These are phyloP conservation scores for Claviceps capensis DNA, from an alignment of 2,329 filamentous ascomycete species.

Conservation along the genomic window DNA sequence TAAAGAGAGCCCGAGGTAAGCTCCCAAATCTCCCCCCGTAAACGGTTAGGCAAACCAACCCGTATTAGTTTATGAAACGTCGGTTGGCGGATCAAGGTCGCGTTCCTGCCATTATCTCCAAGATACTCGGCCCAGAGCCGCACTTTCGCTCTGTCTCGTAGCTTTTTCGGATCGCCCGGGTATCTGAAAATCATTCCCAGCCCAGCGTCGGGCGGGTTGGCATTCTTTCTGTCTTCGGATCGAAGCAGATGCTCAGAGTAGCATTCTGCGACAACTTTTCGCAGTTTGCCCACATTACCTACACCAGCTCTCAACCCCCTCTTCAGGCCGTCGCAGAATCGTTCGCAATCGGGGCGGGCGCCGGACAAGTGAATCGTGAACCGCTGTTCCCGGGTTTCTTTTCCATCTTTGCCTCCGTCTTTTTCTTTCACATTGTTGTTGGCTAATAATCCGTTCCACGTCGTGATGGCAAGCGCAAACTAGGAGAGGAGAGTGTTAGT, in stretches of 20 bases:
- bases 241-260: constrained; percentile 78
- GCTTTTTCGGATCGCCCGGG: constrained; percentile 84
- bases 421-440: constrained; percentile 41
- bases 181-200: constrained; percentile 88
- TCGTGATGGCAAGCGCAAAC: constrained; percentile 89
- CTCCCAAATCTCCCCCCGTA: constrained; percentile 94
- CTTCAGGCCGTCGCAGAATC: constrained; percentile 93
- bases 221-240: constrained; percentile 46
- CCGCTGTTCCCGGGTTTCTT: constrained; percentile 52
- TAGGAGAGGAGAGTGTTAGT: constrained; percentile 14
- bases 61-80: constrained; percentile 97
- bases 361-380: constrained; percentile 87
- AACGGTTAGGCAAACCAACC: constrained; percentile 82
- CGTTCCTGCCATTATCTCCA: constrained; percentile 85
- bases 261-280: constrained; percentile 66
- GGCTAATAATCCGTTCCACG: constrained; percentile 67
- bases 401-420: constrained; percentile 26
- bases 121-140: constrained; percentile 94
- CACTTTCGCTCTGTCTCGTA: constrained; percentile 94
- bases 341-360: constrained; percentile 76
- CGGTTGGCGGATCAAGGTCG: constrained; percentile 82
- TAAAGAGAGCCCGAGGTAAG: constrained; percentile 85
- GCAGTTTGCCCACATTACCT: constrained; percentile 74
- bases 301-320: constrained; percentile 77
- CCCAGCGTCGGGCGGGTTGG: constrained; percentile 65